Evolutionary conservation across 768 basidiomycete genomes (phyloP).

Genomic region (Paxillus rubicundulus): DNA sequence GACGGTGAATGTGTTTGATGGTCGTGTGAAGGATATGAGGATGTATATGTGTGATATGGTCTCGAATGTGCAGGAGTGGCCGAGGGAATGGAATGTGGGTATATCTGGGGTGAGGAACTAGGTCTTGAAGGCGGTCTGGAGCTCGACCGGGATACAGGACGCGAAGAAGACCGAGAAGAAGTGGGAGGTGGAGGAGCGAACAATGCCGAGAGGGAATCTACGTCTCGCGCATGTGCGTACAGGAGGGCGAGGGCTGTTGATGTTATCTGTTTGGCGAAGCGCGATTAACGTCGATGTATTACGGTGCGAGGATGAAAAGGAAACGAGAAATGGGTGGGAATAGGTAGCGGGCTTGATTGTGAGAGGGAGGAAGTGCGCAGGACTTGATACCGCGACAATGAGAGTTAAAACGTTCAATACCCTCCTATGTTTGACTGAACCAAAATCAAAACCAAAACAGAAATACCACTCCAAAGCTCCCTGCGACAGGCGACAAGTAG

Average conservation of each 20-base stretch:
- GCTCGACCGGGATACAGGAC: conserved; percentile 18
- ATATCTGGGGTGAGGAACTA: conserved; percentile 11
- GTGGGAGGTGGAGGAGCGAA: conserved; percentile 8
- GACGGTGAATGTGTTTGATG: conserved; percentile 9
- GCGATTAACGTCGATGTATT: conserved; percentile 16
- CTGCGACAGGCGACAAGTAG: conserved; percentile 3
- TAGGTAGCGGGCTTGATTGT: conserved; percentile 12
- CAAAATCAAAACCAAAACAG: conserved; percentile 30
- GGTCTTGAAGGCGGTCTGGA: conserved; percentile 25
- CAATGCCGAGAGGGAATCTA: conserved; percentile 19
- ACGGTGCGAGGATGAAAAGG: neutral
- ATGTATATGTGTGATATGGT: neutral
- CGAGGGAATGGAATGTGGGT: neutral
- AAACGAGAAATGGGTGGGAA: conserved; percentile 24
- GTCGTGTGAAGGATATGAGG: neutral
- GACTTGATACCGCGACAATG: no score
- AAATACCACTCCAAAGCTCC: neutral
- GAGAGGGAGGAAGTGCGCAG: no score
- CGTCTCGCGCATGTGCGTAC: conserved; percentile 25
- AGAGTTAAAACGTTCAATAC: conserved; percentile 47
- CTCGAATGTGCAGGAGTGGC: no score
- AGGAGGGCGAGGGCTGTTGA: conserved; percentile 31
- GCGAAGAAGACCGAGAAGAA: conserved; percentile 11
- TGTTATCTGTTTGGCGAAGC: conserved; percentile 17
- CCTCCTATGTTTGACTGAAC: conserved; percentile 49